Conservation (phyloP, 1,139 yeast genomes). For the Kodamaea fungicola region DNA sequence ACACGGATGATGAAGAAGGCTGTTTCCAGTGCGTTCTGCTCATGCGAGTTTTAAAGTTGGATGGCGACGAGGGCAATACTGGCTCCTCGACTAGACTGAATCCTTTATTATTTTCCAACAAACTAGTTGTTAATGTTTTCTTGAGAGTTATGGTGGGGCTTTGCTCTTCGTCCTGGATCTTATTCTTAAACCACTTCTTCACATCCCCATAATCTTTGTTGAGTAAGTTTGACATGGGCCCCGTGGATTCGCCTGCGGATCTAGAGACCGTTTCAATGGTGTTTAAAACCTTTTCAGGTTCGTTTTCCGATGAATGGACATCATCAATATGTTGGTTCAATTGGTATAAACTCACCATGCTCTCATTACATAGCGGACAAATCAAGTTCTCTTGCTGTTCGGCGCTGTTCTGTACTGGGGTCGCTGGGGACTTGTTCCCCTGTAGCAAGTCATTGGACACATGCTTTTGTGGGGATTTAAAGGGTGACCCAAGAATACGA, state of each 20-base stretch:
- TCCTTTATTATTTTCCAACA: conserved; percentile 33
- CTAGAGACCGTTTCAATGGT: neutral
- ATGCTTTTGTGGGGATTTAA: conserved; percentile 16
- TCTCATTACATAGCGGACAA: conserved; percentile 73
- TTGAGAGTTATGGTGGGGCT: conserved; percentile 12
- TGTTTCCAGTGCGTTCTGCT: conserved; percentile 65
- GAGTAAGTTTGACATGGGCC: conserved; percentile 10
- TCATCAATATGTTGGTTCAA: conserved; percentile 74
- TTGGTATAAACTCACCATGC: conserved; percentile 54
- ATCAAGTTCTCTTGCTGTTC: conserved; percentile 2
- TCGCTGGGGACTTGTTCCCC: conserved; percentile 2
- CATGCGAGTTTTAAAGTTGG: conserved; percentile 18
- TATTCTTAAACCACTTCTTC: conserved; percentile 21
- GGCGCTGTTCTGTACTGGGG: neutral
- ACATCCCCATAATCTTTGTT: conserved; percentile 20
- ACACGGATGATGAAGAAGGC: conserved; percentile 30
- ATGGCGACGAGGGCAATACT: conserved; percentile 5
- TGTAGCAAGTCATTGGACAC: neutral
- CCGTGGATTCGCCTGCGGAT: neutral
- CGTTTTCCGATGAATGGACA: conserved; percentile 36
- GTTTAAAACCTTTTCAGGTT: neutral
- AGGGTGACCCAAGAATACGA: conserved; percentile 23
- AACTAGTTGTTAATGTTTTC: conserved; percentile 30
- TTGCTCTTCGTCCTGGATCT: conserved; percentile 8
- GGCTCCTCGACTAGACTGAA: conserved; percentile 24